A percentile compares a stretch with the other conserved stretches of the same genome.
Conservation (phyloP, 768 basidiomycete species). For the Mycena pura region DNA sequence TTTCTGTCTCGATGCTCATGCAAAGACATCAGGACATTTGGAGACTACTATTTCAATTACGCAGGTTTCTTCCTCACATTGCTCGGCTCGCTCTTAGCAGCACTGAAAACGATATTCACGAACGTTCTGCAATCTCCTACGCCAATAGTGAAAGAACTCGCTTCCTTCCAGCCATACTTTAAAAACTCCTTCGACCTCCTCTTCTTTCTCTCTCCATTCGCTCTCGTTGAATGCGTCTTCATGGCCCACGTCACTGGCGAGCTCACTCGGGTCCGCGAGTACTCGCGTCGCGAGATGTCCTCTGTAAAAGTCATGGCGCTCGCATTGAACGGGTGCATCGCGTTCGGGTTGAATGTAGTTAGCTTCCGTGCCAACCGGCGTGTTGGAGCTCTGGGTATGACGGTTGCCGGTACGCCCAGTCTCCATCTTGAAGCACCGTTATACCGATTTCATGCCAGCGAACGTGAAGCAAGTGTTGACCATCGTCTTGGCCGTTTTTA, state of each 20-base stretch:
- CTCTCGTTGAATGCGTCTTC: conserved; percentile 84
- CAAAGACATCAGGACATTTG: conserved; percentile 76
- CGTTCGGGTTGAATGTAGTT: conserved; percentile 92
- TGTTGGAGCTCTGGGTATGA: conserved; percentile 89
- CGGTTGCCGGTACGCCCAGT: conserved; percentile 71
- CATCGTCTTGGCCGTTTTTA: conserved; percentile 78
- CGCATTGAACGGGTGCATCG: conserved; percentile 81
- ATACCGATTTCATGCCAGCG: conserved; percentile 48
- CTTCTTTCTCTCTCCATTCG: conserved; percentile 89
- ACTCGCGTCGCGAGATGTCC: conserved; percentile 48
- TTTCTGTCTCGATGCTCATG: not conserved
- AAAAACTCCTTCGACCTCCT: conserved; percentile 69
- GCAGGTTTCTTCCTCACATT: conserved; percentile 89
- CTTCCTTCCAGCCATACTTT: conserved; percentile 9
- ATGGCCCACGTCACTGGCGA: conserved; percentile 86
- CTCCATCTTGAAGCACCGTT: not conserved
- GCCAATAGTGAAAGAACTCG: too few species aligned
- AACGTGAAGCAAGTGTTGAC: conserved; percentile 96
- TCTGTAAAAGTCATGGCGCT: conserved; percentile 57
- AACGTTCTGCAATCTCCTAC: conserved; percentile 71
- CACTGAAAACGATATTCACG: conserved; percentile 92
- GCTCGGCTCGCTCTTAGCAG: conserved; percentile 88
- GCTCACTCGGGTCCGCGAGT: conserved; percentile 63
- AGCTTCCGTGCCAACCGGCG: conserved; percentile 96
- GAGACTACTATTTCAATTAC: conserved; percentile 91